A percentile compares a stretch with the other conserved stretches of the same genome.
Conservation (phyloP, 108 stramenopile species). For the Tribonema minus region DNA sequence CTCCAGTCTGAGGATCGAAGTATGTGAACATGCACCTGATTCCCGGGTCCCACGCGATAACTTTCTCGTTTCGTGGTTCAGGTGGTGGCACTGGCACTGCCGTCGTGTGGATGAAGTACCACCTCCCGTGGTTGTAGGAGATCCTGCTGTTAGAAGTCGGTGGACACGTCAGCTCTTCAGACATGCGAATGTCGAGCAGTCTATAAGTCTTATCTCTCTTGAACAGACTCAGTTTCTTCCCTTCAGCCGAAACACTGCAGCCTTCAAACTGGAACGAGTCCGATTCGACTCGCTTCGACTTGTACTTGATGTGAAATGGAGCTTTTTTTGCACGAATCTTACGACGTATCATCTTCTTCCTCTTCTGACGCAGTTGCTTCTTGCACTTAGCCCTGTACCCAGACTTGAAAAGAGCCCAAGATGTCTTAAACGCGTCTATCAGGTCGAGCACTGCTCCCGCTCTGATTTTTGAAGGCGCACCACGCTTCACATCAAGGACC, state of each 20-base stretch:
- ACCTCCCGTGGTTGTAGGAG: neutral
- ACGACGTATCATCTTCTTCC: neutral
- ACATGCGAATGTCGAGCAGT: neutral
- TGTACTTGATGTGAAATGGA: neutral
- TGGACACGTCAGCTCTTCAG: neutral
- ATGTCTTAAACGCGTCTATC: neutral
- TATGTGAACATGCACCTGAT: neutral
- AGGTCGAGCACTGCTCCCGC: neutral
- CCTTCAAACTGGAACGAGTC: neutral
- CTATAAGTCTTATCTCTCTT: neutral
- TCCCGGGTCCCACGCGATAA: neutral
- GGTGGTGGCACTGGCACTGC: neutral
- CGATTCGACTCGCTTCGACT: neutral
- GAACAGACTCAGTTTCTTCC: neutral
- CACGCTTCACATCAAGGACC: neutral
- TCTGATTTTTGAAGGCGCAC: neutral
- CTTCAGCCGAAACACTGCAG: neutral
- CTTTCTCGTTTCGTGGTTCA: neutral
- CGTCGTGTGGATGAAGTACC: neutral
- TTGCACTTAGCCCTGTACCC: neutral
- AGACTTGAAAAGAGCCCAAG: neutral
- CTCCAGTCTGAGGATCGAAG: neutral
- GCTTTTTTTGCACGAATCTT: neutral
- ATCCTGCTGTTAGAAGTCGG: neutral
- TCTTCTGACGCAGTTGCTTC: neutral